These are phyloP conservation scores for Coniochaeta sp. DNA, from an alignment of 2,329 filamentous ascomycete species.

Conservation along the genomic window DNA sequence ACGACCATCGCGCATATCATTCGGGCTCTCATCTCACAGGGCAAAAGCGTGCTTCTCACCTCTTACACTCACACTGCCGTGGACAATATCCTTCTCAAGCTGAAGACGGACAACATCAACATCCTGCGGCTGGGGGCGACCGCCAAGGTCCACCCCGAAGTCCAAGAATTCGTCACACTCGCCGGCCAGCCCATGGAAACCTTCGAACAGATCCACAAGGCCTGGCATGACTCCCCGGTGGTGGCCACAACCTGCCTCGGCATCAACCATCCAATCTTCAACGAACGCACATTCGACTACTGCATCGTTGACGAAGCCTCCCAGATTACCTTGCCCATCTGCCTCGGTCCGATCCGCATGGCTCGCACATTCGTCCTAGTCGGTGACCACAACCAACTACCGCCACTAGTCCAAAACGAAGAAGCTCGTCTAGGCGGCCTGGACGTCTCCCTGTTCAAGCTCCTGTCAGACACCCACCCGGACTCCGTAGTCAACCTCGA, in stretches of 20 bases:
- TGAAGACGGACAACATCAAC: conserved; percentile 68
- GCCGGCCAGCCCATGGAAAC: conserved; percentile 65
- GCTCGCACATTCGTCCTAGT: conserved; percentile 90
- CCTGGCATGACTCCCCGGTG: conserved; percentile 79
- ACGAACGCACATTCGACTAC: conserved; percentile 86
- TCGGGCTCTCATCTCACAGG: conserved; percentile 75
- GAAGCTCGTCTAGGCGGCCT: conserved; percentile 78
- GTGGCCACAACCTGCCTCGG: conserved; percentile 94
- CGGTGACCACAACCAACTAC: conserved; percentile 92
- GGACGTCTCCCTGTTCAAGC: conserved; percentile 89
- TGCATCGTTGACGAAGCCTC: conserved; percentile 98
- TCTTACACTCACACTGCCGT: conserved; percentile 97
- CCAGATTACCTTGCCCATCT: conserved; percentile 93
- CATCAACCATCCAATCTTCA: conserved; percentile 83
- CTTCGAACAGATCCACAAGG: conserved; percentile 75
- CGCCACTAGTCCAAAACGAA: conserved; percentile 88
- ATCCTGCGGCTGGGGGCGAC: conserved; percentile 79
- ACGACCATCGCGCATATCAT: conserved; percentile 98
- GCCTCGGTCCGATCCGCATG: conserved; percentile 87
- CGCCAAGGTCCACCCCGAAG: conserved; percentile 81
- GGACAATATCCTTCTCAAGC: conserved; percentile 94
- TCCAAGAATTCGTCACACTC: conserved; percentile 76
- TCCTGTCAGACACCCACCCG: conserved; percentile 83
- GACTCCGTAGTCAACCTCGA: conserved; percentile 83
- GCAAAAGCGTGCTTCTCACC: conserved; percentile 86